phyloP scores from a whole-genome alignment of 306 rosid species.

The Hippophae gyantsensis region DNA sequence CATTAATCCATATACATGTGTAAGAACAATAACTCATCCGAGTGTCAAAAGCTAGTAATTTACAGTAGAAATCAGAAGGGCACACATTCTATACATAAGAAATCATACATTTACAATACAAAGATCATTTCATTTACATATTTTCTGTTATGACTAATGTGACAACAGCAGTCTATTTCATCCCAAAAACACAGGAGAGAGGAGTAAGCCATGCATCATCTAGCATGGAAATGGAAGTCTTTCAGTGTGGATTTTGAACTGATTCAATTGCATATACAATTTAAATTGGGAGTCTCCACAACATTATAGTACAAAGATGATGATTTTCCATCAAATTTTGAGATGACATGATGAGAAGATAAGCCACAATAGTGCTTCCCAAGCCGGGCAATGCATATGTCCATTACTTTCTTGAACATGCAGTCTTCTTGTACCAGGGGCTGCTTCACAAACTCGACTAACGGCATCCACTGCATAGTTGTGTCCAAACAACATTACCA shows the following conservation, averaged over 20 bases:
- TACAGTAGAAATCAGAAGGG: too few species aligned
- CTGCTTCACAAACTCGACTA: constrained; percentile 76
- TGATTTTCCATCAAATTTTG: constrained; percentile 68
- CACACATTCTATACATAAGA: too few species aligned
- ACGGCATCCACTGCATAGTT: constrained; percentile 78
- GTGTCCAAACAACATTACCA: background rate
- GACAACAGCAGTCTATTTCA: too few species aligned
- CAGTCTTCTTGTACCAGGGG: constrained; percentile 64
- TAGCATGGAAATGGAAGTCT: too few species aligned
- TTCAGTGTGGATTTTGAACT: background rate
- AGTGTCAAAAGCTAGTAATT: too few species aligned
- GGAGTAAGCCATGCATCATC: too few species aligned
- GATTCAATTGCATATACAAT: constrained; percentile 45
- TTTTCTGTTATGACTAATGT: too few species aligned
- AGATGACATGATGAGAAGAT: constrained; percentile 54
- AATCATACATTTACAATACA: too few species aligned
- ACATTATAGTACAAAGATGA: constrained; percentile 78
- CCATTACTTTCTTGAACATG: constrained; percentile 74
- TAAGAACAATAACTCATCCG: too few species aligned
- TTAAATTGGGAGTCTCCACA: constrained; percentile 28
- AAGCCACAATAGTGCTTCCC: constrained; percentile 68
- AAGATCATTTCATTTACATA: too few species aligned
- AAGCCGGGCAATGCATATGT: constrained; percentile 64
- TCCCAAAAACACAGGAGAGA: too few species aligned
- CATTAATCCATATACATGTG: too few species aligned